These are phyloP conservation scores for Microbotryum silenes-acaulis DNA, from an alignment of 1,284 basidiomycete species.

Conservation along the genomic window DNA sequence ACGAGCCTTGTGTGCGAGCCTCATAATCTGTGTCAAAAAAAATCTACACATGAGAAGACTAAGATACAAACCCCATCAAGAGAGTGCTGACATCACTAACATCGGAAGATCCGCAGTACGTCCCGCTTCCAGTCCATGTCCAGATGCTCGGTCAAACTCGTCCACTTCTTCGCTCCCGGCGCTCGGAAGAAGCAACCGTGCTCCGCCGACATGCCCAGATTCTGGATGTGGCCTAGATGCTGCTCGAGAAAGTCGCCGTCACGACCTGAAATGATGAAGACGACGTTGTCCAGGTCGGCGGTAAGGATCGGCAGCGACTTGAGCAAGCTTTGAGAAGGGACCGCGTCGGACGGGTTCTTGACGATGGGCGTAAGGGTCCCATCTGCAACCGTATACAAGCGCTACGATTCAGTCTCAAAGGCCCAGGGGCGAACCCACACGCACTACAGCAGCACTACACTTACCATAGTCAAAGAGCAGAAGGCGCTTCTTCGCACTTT, in stretches of 20 bases:
- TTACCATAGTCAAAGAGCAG: constrained; percentile 96
- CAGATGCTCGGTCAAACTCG: constrained; percentile 77
- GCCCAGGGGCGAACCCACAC: background rate
- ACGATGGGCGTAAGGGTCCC: constrained; percentile 96
- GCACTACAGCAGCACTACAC: constrained; percentile 37
- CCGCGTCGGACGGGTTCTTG: constrained; percentile 80
- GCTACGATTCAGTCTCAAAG: too few species aligned
- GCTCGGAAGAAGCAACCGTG: constrained; percentile 88
- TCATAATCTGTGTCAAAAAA: constrained; percentile 34
- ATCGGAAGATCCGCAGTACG: constrained; percentile 89
- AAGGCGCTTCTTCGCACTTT: constrained; percentile 67
- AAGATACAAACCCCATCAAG: background rate
- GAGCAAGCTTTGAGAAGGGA: constrained; percentile 69
- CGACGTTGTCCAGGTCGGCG: constrained; percentile 75
- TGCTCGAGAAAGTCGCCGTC: constrained; percentile 85
- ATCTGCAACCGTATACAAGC: constrained; percentile 41
- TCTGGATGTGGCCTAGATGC: constrained; percentile 76
- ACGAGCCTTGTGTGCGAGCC: constrained; percentile 74
- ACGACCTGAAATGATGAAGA: constrained; percentile 97
- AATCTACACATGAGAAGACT: background rate
- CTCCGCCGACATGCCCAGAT: constrained; percentile 88
- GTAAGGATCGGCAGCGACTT: constrained; percentile 64
- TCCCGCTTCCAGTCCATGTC: constrained; percentile 99
- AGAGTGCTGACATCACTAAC: constrained; percentile 10
- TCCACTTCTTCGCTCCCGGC: constrained; percentile 62